Conservation (phyloP, 2,329 filamentous ascomycete genomes). For the Aspergillus clavatus region DNA sequence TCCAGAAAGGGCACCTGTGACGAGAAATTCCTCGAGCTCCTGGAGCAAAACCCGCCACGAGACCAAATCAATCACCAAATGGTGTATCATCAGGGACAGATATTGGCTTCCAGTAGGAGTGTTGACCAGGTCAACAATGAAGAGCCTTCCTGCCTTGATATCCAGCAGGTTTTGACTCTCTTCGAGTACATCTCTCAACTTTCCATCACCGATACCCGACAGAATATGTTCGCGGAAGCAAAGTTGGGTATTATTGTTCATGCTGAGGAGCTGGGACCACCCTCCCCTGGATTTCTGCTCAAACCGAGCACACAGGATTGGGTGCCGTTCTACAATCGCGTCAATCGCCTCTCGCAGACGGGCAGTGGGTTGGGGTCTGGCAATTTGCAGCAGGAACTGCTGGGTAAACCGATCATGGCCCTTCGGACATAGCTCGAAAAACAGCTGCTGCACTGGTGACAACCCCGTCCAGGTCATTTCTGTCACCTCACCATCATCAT, state of each 20-base stretch:
- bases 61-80: constrained; percentile 14
- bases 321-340: constrained; percentile 4
- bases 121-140: background rate
- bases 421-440: constrained; percentile 1
- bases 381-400: background rate
- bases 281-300: background rate
- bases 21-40: constrained; percentile 12
- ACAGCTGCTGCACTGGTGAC: constrained; percentile 1
- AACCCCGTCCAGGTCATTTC: background rate
- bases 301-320: constrained; percentile 14
- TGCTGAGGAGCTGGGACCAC: background rate
- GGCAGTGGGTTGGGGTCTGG: background rate
- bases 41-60: constrained; percentile 12
- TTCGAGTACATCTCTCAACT: background rate
- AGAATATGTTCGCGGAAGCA: background rate
- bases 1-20: background rate
- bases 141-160: background rate
- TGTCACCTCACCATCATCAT: constrained; percentile 14
- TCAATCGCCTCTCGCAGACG: constrained; percentile 1
- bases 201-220: background rate
- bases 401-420: constrained; percentile 1
- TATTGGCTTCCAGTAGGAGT: constrained; percentile 6
- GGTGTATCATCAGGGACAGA: constrained; percentile 18
- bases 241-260: background rate
- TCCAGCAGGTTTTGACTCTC: background rate